phyloP scores from a whole-genome alignment of 1,139 yeast genomes.

The Geotrichum candidum region DNA sequence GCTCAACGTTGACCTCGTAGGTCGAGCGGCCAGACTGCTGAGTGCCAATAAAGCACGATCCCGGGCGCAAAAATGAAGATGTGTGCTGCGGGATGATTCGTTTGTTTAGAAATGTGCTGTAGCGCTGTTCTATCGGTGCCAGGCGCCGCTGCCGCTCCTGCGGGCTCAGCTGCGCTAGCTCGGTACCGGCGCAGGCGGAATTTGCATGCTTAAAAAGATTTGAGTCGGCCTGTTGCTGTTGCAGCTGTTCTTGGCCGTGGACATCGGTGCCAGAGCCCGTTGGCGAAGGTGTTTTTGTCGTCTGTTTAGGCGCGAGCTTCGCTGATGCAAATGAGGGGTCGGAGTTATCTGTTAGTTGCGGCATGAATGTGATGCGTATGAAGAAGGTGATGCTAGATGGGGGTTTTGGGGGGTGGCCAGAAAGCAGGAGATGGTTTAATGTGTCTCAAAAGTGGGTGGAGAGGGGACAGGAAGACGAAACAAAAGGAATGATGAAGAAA shows the following conservation, averaged over 20 bases:
- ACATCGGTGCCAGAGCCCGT: not conserved
- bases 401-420: too few species aligned
- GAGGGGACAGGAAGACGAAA: too few species aligned
- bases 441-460: too few species aligned
- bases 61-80: slow-evolving; percentile 46
- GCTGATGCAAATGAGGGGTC: not conserved
- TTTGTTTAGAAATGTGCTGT: slow-evolving; percentile 15
- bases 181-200: not conserved
- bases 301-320: not conserved
- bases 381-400: not conserved
- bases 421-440: too few species aligned
- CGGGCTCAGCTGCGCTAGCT: not conserved
- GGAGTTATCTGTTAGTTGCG: not conserved
- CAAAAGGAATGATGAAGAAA: too few species aligned
- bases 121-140: slow-evolving; percentile 18
- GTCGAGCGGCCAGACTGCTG: slow-evolving; percentile 67
- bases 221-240: not conserved
- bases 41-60: slow-evolving; percentile 58
- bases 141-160: not conserved
- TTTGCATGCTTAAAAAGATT: not conserved
- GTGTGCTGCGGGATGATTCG: slow-evolving; percentile 19
- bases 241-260: not conserved
- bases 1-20: slow-evolving; percentile 65
- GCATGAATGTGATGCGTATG: not conserved
- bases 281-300: not conserved